Base-by-base conservation (phyloP, 352 stramenopile genomes). In the Phytophthora fragariae region DNA sequence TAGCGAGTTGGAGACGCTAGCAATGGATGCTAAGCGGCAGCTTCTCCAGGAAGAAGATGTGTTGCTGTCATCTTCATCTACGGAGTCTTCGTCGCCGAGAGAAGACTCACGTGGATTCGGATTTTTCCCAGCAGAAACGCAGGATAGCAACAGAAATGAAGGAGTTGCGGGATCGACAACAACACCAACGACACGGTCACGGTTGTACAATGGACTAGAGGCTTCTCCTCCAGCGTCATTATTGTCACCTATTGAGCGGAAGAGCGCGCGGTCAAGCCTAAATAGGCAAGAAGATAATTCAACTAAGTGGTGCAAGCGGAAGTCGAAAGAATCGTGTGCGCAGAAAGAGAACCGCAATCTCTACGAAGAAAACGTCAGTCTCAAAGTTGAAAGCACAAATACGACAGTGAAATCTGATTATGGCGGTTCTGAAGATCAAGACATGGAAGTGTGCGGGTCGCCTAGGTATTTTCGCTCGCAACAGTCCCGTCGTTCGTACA, bases 1-100 rank as follows among this genome's bases (percentile, higher is more conserved):
- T 8, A 27, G 57, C 27, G 72, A 87, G 53, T 68, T 87, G 15
- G 80, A 85, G 33, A 75, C 66, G 8, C 46, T 87, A 12, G 77
- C 77, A 1, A 37, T 77, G 47, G 80, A 84, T 49, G 75, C 75
- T 17, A 73, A 76, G 53, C 57, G 70, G 1, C 70, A 82, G 58
- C 64, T 85, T 6, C 52, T 87, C 12, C 73, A 84, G 29, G 65
- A 73, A 47, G 65, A 79, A 15, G 64, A 79, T 19, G 56, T 79
- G 3, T 57, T 73, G 21, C 57, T 68, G 57, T 76, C 72, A 11
- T 76, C 72, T 33, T 72, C 72, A 41, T 76, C 72, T 6, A 69
- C 68, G 17, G 66, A 76, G 21, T 79, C 72, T 10, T 76, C 68
- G 14, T 68, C 72, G 24, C 65, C 68, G 5, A 58, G 35, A 46